A percentile compares a stretch with the other conserved stretches of the same genome.
Conservation (phyloP, 2,329 filamentous ascomycete species). For the Penicillium freii region DNA sequence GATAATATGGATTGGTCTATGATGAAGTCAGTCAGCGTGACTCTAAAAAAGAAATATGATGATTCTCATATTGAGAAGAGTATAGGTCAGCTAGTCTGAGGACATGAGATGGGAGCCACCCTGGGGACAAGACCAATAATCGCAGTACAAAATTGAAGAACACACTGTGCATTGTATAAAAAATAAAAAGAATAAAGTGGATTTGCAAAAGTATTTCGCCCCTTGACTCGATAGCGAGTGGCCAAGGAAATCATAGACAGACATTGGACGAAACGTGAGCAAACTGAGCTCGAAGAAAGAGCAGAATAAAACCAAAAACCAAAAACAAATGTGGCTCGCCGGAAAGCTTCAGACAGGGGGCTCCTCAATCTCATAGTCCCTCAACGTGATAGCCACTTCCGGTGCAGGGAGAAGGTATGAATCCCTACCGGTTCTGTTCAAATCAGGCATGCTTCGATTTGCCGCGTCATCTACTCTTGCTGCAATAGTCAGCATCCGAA, state of each 20-base stretch:
- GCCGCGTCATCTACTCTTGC: slow-evolving; percentile 19
- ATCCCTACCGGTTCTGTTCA: slow-evolving; percentile 34
- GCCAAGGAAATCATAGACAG: slow-evolving; percentile 9
- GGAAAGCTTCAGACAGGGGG: slow-evolving; percentile 17
- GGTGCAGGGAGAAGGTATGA: slow-evolving; percentile 33
- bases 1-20: slow-evolving; percentile 34
- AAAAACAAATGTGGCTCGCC: slow-evolving; percentile 1
- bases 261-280: not conserved
- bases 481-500: slow-evolving; percentile 11
- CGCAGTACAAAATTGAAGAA: slow-evolving; percentile 17
- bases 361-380: slow-evolving; percentile 42
- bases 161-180: not conserved
- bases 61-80: slow-evolving; percentile 7
- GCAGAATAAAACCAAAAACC: not conserved
- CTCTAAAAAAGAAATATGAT: slow-evolving; percentile 11
- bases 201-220: not conserved
- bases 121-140: slow-evolving; percentile 6
- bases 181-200: not conserved
- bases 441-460: slow-evolving; percentile 28
- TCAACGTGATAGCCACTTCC: slow-evolving; percentile 31
- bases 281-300: not conserved
- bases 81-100: slow-evolving; percentile 19
- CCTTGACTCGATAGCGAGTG: slow-evolving; percentile 2
- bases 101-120: slow-evolving; percentile 21
- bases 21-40: slow-evolving; percentile 37